Conservation (phyloP, 495 filamentous ascomycete genomes). For the Talaromyces proteolyticus region DNA sequence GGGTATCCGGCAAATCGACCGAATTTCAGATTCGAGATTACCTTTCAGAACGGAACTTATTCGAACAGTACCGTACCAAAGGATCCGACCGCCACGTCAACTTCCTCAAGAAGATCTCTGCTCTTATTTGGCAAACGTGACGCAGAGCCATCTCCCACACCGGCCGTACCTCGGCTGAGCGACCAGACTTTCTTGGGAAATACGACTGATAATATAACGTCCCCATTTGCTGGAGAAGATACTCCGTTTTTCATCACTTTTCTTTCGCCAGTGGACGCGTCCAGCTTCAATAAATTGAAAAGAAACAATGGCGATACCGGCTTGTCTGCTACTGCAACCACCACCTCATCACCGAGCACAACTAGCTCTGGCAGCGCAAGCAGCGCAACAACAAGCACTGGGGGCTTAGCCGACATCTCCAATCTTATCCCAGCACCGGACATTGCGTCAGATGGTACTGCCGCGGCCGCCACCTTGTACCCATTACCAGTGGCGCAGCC, state of each 20-base stretch:
- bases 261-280: constrained; percentile 23
- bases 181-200: constrained; percentile 78
- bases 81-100: constrained; percentile 17
- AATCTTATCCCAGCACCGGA: constrained; percentile 54
- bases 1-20: constrained; percentile 61
- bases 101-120: constrained; percentile 6
- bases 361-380: constrained; percentile 7
- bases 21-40: constrained; percentile 73
- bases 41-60: constrained; percentile 66
- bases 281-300: constrained; percentile 1
- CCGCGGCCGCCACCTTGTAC: constrained; percentile 61
- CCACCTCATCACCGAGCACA: background rate
- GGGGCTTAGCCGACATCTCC: constrained; percentile 41
- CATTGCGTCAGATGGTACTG: constrained; percentile 59
- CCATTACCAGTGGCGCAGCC: constrained; percentile 69
- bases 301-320: constrained; percentile 1
- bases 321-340: constrained; percentile 3
- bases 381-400: background rate
- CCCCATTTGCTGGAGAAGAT: constrained; percentile 43
- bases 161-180: constrained; percentile 55
- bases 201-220: constrained; percentile 69
- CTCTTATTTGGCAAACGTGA: constrained; percentile 9
- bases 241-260: constrained; percentile 48
- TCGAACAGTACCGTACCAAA: constrained; percentile 34
- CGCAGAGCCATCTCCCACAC: constrained; percentile 46